Evolutionary conservation across 1,284 basidiomycete species (phyloP).

Genomic region (Stereum hirsutum): DNA sequence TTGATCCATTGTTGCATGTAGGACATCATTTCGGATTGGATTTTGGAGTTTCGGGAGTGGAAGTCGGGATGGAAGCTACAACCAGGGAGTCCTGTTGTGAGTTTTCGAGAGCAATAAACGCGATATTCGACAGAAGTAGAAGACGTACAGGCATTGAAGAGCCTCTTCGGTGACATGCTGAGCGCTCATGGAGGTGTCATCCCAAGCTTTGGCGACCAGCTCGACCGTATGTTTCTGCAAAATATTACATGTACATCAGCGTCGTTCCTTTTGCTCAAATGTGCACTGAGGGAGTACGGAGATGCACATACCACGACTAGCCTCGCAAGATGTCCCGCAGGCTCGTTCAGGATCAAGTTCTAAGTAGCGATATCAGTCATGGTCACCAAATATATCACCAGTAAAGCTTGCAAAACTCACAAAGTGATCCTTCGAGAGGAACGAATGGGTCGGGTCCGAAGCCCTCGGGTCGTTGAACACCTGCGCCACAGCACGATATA

Average conservation of each 20-base stretch:
- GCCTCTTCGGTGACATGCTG: conserved; percentile 58
- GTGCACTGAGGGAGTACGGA: no score
- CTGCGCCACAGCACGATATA: conserved; percentile 13
- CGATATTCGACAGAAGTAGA: neutral
- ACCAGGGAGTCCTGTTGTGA: no score
- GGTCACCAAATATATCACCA: neutral
- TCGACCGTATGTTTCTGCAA: conserved; percentile 46
- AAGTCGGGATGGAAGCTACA: conserved; percentile 82
- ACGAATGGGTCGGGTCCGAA: conserved; percentile 81
- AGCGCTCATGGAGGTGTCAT: conserved; percentile 55
- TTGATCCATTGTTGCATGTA: conserved; percentile 56
- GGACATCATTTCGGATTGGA: conserved; percentile 76
- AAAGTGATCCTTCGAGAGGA: conserved; percentile 76
- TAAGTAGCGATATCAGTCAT: conserved; percentile 14
- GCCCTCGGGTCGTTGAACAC: conserved; percentile 75
- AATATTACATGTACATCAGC: conserved; percentile 8
- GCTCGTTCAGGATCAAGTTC: conserved; percentile 73
- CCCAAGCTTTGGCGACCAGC: conserved; percentile 78
- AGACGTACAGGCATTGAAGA: conserved; percentile 59
- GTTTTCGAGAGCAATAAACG: neutral
- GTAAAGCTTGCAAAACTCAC: conserved; percentile 29
- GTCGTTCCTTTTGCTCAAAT: no score
- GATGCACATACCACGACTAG: conserved; percentile 55
- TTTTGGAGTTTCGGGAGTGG: conserved; percentile 53
- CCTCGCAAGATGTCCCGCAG: conserved; percentile 69